A percentile compares a stretch with the other conserved stretches of the same genome.
Conservation (phyloP, 163 green algal species). For the Trebouxia gelatinosa region DNA sequence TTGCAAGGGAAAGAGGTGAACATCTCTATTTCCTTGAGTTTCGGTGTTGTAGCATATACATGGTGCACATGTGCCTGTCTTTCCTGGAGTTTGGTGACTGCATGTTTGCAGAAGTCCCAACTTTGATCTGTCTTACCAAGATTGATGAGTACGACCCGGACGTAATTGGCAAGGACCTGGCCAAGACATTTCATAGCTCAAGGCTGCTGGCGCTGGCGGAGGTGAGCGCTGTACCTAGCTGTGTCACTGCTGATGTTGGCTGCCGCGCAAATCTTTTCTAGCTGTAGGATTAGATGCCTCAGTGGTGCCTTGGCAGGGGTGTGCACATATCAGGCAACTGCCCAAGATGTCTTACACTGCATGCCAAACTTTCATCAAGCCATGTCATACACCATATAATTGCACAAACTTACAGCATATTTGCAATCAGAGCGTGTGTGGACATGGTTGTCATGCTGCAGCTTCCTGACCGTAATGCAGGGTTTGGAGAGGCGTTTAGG, state of each 20-base stretch:
- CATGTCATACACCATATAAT: background rate
- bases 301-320: background rate
- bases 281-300: no score
- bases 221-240: background rate
- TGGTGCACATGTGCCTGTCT: background rate
- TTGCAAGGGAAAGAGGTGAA: slow-evolving; percentile 20
- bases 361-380: background rate
- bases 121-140: slow-evolving; percentile 20
- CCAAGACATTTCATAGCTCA: slow-evolving; percentile 8
- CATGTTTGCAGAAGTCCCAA: background rate
- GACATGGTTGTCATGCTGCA: background rate
- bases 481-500: background rate
- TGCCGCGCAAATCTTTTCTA: no score
- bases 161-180: slow-evolving; percentile 9
- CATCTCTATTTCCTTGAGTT: background rate
- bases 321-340: background rate
- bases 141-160: slow-evolving; percentile 22
- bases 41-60: no score
- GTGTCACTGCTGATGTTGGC: no score
- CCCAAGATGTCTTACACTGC: background rate
- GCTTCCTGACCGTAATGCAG: slow-evolving; percentile 7
- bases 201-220: background rate
- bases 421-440: slow-evolving; percentile 2
- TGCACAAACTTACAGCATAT: background rate
- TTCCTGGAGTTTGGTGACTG: background rate